phyloP scores from a whole-genome alignment of 306 rosid genomes.

The peach (Prunus persica) region Prunus_persica_NCBIv2 NC_034010.1:22545501-22546000 shows the following conservation, averaged over 20 bases:
- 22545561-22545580: conserved; percentile 7
- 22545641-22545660: not conserved
- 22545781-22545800: conserved; percentile 15
- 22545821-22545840: conserved; percentile 26
- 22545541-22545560: conserved; percentile 16
- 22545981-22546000: not conserved
- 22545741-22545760: conserved; percentile 8
- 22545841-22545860: conserved; percentile 16
- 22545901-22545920: conserved; percentile 32
- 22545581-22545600: not conserved
- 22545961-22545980: not conserved
- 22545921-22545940: conserved; percentile 20
- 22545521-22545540: not conserved
- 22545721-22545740: conserved; percentile 13
- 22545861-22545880: conserved; percentile 30
- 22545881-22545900: conserved; percentile 25
- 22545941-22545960: conserved; percentile 25
- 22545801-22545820: conserved; percentile 21
- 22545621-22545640: conserved; percentile 15
- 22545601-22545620: conserved; percentile 22
- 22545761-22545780: conserved; percentile 21
- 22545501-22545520: not conserved
- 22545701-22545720: conserved; percentile 10
- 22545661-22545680: not conserved
- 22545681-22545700: not conserved